These are phyloP conservation scores for Colletotrichum sp. DNA, from an alignment of 2,329 filamentous ascomycete species.

Conservation along the genomic window DNA sequence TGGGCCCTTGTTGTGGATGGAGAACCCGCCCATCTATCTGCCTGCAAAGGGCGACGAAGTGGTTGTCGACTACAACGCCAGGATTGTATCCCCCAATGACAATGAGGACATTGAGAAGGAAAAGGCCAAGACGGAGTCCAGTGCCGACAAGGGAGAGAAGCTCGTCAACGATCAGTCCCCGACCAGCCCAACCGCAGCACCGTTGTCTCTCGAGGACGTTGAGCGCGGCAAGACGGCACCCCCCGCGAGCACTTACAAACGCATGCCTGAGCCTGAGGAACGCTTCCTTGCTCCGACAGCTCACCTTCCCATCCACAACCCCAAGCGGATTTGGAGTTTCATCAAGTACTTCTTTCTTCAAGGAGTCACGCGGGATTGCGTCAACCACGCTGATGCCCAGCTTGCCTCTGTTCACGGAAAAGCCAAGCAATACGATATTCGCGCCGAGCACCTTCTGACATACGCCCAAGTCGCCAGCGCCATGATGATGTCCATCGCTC, in stretches of 20 bases:
- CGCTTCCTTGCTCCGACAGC: slow-evolving; percentile 20
- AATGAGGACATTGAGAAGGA: neutral
- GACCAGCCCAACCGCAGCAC: too few species aligned
- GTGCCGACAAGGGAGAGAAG: slow-evolving; percentile 13
- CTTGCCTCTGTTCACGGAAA: slow-evolving; percentile 22
- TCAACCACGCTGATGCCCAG: slow-evolving; percentile 31
- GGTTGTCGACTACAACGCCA: slow-evolving; percentile 23
- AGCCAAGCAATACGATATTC: slow-evolving; percentile 48
- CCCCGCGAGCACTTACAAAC: slow-evolving; percentile 35
- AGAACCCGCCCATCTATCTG: slow-evolving; percentile 27
- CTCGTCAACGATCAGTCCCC: neutral
- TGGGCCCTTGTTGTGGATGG: slow-evolving; percentile 38
- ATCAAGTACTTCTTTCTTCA: slow-evolving; percentile 26
- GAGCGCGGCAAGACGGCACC: slow-evolving; percentile 31
- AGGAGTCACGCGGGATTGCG: slow-evolving; percentile 26
- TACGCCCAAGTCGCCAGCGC: slow-evolving; percentile 45
- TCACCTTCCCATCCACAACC: slow-evolving; percentile 22
- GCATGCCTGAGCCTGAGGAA: slow-evolving; percentile 40
- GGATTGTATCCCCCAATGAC: too few species aligned
- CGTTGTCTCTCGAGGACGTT: slow-evolving; percentile 31
- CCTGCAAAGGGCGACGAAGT: slow-evolving; percentile 27
- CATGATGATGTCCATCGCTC: slow-evolving; percentile 46
- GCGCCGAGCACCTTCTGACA: slow-evolving; percentile 52
- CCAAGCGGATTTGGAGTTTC: slow-evolving; percentile 19
- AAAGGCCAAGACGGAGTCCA: neutral